Evolutionary conservation across 2,329 filamentous ascomycete species (phyloP), one percentile per base, ranked within the genome.

Genomic region (Fusarium continuum): DNA sequence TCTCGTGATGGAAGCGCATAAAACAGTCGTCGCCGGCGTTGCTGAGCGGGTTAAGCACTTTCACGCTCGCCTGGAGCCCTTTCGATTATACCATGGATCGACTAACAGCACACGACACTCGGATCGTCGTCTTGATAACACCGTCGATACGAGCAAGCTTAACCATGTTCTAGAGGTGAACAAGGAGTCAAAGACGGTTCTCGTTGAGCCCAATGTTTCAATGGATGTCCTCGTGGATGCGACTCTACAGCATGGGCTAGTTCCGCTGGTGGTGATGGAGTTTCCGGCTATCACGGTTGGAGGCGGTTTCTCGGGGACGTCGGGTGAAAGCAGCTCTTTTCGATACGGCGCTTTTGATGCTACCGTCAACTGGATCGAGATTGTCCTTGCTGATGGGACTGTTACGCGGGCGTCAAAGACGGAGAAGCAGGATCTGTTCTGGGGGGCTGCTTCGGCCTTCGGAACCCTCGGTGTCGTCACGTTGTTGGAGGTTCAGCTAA

Each of bases 51-150:
- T 85, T 26, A 74, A 74, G 55, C 69, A 78, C 5, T 84, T 85
- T 64, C 72, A 80, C 47, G 69, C 74, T 4, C 72, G 67, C 8
- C 73, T 77, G 55, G 74, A 79, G 70, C 84, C 88, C 3, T 93
- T 91, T 75, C 83, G 89, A n/a, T 88, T 93, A 71, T 90, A 87
- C 68, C 90, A 93, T 76, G 91, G 91, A 59, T 87, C 88, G 0
- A 92, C 90, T 22, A 92, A 91, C 77, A 91, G 87, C 75, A 93
- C 91, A 31, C 87, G 91, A 8, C 82, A 83, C 22, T 81, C 81
- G 8, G 76, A 79, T 17, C 80, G 80, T 25, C 75, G 74, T 39
- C 72, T 74, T 11, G 80, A 82, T 71, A 85, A 84, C 67, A 84
- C 86, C 9, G 80, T 93, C 51, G 88, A 92, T 73, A 92, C 88